Conservation (phyloP, 371 early-diverging fungal species). For the Rhizopus arrhizus region DNA sequence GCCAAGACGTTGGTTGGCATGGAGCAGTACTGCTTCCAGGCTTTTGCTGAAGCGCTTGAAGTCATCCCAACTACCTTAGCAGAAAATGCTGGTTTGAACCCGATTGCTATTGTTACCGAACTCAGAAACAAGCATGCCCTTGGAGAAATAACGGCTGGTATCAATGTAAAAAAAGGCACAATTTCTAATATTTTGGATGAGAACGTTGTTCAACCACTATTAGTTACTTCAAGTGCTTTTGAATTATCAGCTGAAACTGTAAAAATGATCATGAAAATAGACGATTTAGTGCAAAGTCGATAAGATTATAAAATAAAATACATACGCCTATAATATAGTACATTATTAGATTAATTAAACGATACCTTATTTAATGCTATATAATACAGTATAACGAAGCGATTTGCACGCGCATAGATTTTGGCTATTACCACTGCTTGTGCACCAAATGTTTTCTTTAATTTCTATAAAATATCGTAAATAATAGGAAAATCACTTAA, state of each 20-base stretch:
- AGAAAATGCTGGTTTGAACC: constrained; percentile 97
- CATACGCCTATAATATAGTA: too few species aligned
- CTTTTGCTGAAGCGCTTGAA: constrained; percentile 96
- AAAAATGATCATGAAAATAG: constrained; percentile 98
- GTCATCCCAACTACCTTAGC: constrained; percentile 97
- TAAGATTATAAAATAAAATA: constrained; percentile 9
- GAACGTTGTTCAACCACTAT: constrained; percentile 97
- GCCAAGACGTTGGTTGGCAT: constrained; percentile 92
- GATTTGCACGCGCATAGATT: too few species aligned
- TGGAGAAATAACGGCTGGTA: constrained; percentile 92
- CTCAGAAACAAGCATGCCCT: constrained; percentile 94
- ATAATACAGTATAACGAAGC: too few species aligned
- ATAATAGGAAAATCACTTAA: too few species aligned
- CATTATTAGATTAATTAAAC: too few species aligned
- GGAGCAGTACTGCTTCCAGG: constrained; percentile 94
- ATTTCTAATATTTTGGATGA: constrained; percentile 98
- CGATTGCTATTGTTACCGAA: constrained; percentile 97
- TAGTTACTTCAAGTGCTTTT: constrained; percentile 96
- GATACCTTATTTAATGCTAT: too few species aligned
- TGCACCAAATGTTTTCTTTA: too few species aligned
- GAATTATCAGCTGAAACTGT: constrained; percentile 98
- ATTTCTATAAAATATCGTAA: too few species aligned
- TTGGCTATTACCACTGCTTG: too few species aligned
- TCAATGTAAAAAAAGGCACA: constrained; percentile 96
- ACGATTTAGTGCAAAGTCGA: constrained; percentile 76